Evolutionary conservation across 202 grass and related monocot genomes (phyloP), one percentile per base, ranked within the genome.

Genomic region (Cymbopogon flexuosus): DNA sequence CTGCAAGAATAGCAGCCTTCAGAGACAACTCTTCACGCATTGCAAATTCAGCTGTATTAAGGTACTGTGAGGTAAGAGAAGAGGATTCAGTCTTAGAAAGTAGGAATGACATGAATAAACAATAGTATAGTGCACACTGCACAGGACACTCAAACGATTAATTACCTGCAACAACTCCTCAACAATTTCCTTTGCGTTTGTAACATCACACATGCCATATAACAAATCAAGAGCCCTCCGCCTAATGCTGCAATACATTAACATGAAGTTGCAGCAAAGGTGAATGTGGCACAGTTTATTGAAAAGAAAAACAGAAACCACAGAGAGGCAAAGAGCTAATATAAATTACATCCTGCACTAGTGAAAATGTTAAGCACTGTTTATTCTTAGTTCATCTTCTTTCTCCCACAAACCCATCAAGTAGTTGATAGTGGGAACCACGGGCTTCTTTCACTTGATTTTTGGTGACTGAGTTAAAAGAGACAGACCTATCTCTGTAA

Each of bases 171-270:
- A 87, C 54, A 99, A 90, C 74, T 99, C 96, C 73, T 99, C 96
- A 0, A 99, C 96, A 80, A 99, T 99, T 90, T 99, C 96, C 87
- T 96, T 99, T 1, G 96, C 96, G 61, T 99, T 99, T 51, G 92
- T 93, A 70, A 99, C 88, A 90, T 99, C 96, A 85, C 96, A 99
- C 92, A 99, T 99, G 39, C 96, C 96, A 87, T 99, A 99, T 37
- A 99, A 67, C 70, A 99, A 85, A 93, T 99, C 96, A 76, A 99
- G 96, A 90, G 96, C 92, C 63, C 96, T 89, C 47, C 92, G 91
- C 88, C 96, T 88, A 88, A 99, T 99, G 74, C 96, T 99, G 92
- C 82, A 97, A 62, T 63, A 68, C 14, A 85, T 10, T 68, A 64
- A 78, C 68, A 68, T 75, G 3, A 76, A 71, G 80, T 77, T 58